A percentile compares a stretch with the other conserved stretches of the same genome.
phyloP scores from a whole-genome alignment of 176 grass and related monocot genomes.

The Triticum timopheevii region DNA sequence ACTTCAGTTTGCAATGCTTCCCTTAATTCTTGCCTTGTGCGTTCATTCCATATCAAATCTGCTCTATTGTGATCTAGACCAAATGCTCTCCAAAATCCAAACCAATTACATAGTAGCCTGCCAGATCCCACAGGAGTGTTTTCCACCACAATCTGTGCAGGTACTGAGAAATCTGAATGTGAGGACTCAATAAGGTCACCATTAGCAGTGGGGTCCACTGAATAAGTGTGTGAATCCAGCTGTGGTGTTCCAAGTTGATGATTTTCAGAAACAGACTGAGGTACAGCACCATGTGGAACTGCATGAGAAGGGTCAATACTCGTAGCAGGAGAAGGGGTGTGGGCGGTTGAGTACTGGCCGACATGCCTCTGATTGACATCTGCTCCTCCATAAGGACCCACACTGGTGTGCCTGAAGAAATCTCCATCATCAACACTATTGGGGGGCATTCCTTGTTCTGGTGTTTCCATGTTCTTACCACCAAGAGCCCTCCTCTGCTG shows the following conservation, averaged over 20 bases:
- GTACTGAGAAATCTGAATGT: conserved; percentile 76
- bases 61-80: conserved; percentile 94
- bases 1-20: conserved; percentile 96
- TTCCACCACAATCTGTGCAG: conserved; percentile 94
- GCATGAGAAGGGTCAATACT: conserved; percentile 51
- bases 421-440: conserved; percentile 58
- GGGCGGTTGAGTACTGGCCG: conserved; percentile 37
- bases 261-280: conserved; percentile 41
- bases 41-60: conserved; percentile 98
- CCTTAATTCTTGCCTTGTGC: conserved; percentile 92
- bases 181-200: conserved; percentile 54
- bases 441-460: conserved; percentile 51
- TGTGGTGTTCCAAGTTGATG: conserved; percentile 39
- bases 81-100: conserved; percentile 95
- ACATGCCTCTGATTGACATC: conserved; percentile 53
- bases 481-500: conserved; percentile 66
- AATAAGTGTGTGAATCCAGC: conserved; percentile 51
- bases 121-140: conserved; percentile 99
- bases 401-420: conserved; percentile 37
- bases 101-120: conserved; percentile 92
- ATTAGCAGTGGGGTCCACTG: conserved; percentile 54
- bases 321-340: conserved; percentile 41
- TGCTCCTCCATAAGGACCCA: conserved; percentile 36
- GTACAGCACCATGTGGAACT: conserved; percentile 37
- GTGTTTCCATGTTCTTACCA: conserved; percentile 52